Evolutionary conservation across 2,329 filamentous ascomycete genomes (phyloP), one percentile per base, ranked within the genome.

Genomic region (Cladosporium sp.): DNA sequence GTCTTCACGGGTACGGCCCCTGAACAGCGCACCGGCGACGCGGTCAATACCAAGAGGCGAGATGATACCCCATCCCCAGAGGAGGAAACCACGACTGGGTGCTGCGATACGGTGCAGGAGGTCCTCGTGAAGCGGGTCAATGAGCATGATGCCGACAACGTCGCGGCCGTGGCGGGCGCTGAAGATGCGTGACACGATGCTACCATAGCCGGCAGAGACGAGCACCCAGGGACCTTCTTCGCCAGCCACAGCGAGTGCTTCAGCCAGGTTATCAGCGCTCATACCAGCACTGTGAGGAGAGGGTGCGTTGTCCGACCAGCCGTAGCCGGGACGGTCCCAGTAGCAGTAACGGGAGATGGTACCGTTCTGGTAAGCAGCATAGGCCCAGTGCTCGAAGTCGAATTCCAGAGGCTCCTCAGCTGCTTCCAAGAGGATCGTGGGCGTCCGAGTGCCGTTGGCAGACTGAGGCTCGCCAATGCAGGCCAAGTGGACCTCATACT

Each of bases 221-320:
- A 97, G 82, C 31, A 99, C 85, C 90, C 91, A 99, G 0, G 95
- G 94, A 0, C 94, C 93, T 57, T 88, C 84, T 79, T 98, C 95
- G 29, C 89, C 93, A 3, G 91, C 88, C 49, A 87, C 83, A 1
- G 90, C 89, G 6, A 99, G 85, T 2, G 93, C 92, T 80, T 98
- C 93, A 52, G 92, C 93, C 29, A 98, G 82, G 0, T 89, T 92
- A 73, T 97, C 93, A 5, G 91, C 89, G n/a, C 91, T 90, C 86
- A 97, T 97, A 52, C 93, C 93, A 5, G 92, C 94, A 5, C 92
- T 96, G 72, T 97, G 89, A 0, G 95, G 95, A 6, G 93, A 97
- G 1, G 95, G 95, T 0, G 94, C 93, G 64, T 95, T 94, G 78
- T 99, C 95, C 56, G 88, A 87, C 89, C 92, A 97, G 7, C 86